Percentiles rank a stretch among this genome's conserved stretches.
phyloP scores from a whole-genome alignment of 179 eudicot genomes.

The Pouteria campechiana region DNA sequence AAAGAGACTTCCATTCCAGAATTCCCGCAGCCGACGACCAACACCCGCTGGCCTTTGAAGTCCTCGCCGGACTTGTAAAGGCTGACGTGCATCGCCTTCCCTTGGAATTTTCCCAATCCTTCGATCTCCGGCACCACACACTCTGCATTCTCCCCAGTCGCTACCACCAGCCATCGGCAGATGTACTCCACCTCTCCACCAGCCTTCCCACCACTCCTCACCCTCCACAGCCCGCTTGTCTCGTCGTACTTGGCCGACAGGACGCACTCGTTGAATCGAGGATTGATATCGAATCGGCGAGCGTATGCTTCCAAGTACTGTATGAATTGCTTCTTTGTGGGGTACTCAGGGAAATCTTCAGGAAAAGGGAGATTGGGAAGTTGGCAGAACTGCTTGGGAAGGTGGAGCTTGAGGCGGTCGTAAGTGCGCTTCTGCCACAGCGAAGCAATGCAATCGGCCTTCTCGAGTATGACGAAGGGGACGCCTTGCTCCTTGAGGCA shows the following conservation, averaged over 20 bases:
- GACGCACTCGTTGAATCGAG: slow-evolving; percentile 65
- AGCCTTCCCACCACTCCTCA: slow-evolving; percentile 23
- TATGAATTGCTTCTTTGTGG: slow-evolving; percentile 65
- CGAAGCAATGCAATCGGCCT: slow-evolving; percentile 81
- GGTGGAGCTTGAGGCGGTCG: slow-evolving; percentile 77
- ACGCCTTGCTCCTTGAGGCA: slow-evolving; percentile 70
- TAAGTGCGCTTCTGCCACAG: slow-evolving; percentile 84
- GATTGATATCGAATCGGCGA: slow-evolving; percentile 42
- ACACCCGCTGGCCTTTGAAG: slow-evolving; percentile 45
- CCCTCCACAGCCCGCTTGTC: slow-evolving; percentile 60
- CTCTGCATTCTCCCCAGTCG: slow-evolving; percentile 93
- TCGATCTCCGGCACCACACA: slow-evolving; percentile 63
- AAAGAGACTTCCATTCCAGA: slow-evolving; percentile 93
- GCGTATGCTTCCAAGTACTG: slow-evolving; percentile 75
- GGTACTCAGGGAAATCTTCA: slow-evolving; percentile 72
- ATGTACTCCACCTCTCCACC: slow-evolving; percentile 62
- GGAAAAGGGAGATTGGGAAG: slow-evolving; percentile 78
- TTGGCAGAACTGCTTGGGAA: slow-evolving; percentile 82
- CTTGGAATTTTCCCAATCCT: slow-evolving; percentile 48
- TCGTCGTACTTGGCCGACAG: slow-evolving; percentile 60
- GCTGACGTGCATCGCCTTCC: slow-evolving; percentile 67
- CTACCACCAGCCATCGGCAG: slow-evolving; percentile 79
- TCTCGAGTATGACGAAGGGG: slow-evolving; percentile 64
- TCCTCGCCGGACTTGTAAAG: slow-evolving; percentile 71
- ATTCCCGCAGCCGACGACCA: slow-evolving; percentile 92